Evolutionary conservation across 1,284 basidiomycete species (phyloP).

Genomic region (Agaricales sp.): DNA sequence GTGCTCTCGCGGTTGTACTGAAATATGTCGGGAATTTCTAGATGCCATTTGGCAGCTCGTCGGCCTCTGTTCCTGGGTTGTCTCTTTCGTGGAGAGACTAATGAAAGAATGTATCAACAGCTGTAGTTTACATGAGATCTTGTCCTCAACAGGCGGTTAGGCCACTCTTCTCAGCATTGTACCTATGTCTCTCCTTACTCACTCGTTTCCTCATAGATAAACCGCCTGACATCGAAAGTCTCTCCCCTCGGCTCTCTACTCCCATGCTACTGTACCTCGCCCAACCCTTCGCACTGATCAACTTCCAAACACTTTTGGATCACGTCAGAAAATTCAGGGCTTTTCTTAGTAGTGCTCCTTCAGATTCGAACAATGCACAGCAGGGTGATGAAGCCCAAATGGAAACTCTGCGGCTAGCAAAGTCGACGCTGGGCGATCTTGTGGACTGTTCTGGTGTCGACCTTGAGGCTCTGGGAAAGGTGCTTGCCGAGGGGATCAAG

Average conservation of each 20-base stretch:
- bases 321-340: slow-evolving; percentile 50
- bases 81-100: slow-evolving; percentile 49
- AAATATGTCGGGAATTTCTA: slow-evolving; percentile 17
- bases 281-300: slow-evolving; percentile 49
- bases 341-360: slow-evolving; percentile 37
- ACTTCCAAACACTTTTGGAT: slow-evolving; percentile 33
- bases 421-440: slow-evolving; percentile 47
- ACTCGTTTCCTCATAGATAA: slow-evolving; percentile 9
- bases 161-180: slow-evolving; percentile 14
- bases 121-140: slow-evolving; percentile 10
- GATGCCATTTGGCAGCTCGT: slow-evolving; percentile 64
- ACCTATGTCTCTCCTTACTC: background rate
- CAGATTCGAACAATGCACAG: slow-evolving; percentile 15
- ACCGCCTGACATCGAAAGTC: slow-evolving; percentile 8
- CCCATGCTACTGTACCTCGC: slow-evolving; percentile 45
- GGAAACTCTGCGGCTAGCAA: slow-evolving; percentile 53
- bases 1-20: too few species aligned
- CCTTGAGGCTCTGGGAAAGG: slow-evolving; percentile 34
- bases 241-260: slow-evolving; percentile 15
- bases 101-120: slow-evolving; percentile 41
- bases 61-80: slow-evolving; percentile 45
- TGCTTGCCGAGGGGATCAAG: slow-evolving; percentile 29
- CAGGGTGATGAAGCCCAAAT: slow-evolving; percentile 19
- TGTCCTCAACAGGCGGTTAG: slow-evolving; percentile 12
- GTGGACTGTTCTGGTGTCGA: slow-evolving; percentile 56